Base-by-base conservation (phyloP, 352 stramenopile species). In the Phytophthora nicotianae region DNA sequence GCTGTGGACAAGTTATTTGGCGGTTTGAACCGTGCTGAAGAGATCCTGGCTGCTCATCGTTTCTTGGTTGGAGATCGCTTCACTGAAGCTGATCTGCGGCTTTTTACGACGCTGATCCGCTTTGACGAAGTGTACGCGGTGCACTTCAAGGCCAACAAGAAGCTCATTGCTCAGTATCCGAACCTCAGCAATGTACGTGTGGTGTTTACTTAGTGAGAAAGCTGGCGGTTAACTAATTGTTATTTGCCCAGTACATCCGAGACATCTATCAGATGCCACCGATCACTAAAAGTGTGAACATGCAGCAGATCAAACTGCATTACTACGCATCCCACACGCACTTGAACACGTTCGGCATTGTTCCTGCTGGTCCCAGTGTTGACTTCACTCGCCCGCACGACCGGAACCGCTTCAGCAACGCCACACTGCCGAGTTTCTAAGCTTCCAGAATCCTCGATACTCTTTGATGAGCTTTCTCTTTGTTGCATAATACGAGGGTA, bases 71-170 rank as follows among this genome's bases (percentile, higher is more conserved):
- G 81, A 20, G 71, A 95, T 42, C 43, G 33, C 13, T 73, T 97
- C 60, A 92, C 81, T 5, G 81, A 92, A 71, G 77, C 82, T 11
- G 96, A 99, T 62, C 68, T 99, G 7, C 79, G 94, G 4, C 69
- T 98, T 3, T 98, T 98, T 66, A 79, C 88, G 6, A 98, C 95
- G 17, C 70, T 98, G 29, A 68, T 97, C n/a, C 86, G 96, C 23
- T 98, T 98, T 58, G 95, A 98, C 74, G 89, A 96, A 51, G 90
- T 98, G 1, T 99, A 99, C 72, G 62, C 70, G 23, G 70, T 79
- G 37, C 77, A 86, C 35, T 89, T 88, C 66, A 89, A 90, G 72
- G 87, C 76, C 57, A 98, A 97, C 77, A 91, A 82, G 32, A 86
- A 85, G 24, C 74, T 75, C 11, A 82, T 98, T 23, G 46, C 70